These are phyloP conservation scores for Leonotis leonurus DNA, from an alignment of 257 asterid species.

Conservation along the genomic window DNA sequence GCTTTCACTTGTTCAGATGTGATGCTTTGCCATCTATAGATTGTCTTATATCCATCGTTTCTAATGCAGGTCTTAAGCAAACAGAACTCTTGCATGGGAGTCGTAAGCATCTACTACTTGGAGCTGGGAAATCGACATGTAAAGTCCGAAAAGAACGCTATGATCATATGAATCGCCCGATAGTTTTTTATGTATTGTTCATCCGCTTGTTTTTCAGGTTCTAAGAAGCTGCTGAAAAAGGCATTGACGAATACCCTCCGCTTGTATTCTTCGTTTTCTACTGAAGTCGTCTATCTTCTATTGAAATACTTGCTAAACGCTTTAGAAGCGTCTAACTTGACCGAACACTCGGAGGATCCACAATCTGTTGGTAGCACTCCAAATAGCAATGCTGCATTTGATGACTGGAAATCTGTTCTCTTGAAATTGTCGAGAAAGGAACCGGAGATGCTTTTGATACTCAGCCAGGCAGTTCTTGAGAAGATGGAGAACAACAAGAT, in stretches of 20 bases:
- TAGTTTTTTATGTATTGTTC: not conserved
- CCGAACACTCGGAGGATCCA: conserved; percentile 26
- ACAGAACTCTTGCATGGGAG: conserved; percentile 39
- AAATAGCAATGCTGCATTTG: conserved; percentile 27
- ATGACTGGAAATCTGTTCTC: conserved; percentile 68
- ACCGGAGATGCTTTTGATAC: conserved; percentile 54
- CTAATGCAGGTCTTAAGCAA: conserved; percentile 41
- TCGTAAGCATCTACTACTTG: conserved; percentile 40
- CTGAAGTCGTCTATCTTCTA: conserved; percentile 58
- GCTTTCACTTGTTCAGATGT: not conserved
- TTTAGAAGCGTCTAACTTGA: conserved; percentile 33
- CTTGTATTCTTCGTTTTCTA: conserved; percentile 61
- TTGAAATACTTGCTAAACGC: conserved; percentile 64
- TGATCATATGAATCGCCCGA: too few relatives aligned
- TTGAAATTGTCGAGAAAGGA: conserved; percentile 58
- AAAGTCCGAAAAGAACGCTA: not conserved
- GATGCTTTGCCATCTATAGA: conserved; percentile 4
- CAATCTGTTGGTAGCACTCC: conserved; percentile 16
- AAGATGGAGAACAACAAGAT: conserved; percentile 43
- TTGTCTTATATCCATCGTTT: not conserved
- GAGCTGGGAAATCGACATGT: conserved; percentile 44
- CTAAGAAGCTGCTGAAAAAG: conserved; percentile 54
- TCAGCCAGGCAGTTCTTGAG: conserved; percentile 56
- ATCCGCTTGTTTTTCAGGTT: conserved; percentile 37
- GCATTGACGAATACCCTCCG: conserved; percentile 51